Percentiles rank a stretch among this genome's conserved stretches.
Conservation (phyloP, 805 yeast genomes). For the Wickerhamomyces ciferrii region DNA sequence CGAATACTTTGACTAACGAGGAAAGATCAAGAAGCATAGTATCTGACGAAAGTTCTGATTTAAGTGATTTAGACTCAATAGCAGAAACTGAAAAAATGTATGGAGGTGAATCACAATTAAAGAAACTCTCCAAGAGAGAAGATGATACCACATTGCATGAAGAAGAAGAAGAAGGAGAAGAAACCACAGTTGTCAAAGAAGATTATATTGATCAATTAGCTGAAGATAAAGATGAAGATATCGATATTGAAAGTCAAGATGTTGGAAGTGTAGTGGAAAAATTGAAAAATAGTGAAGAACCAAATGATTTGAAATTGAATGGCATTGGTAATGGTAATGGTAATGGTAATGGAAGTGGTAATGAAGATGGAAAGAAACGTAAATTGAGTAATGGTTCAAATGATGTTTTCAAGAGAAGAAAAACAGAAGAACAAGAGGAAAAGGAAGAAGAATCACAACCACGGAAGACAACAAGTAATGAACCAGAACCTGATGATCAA, state of each 20-base stretch:
- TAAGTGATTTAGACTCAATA: conserved; percentile 67
- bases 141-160: conserved; percentile 18
- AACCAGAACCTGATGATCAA: too few relatives aligned
- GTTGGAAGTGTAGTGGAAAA: conserved; percentile 16
- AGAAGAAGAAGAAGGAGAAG: conserved; percentile 9
- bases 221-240: conserved; percentile 17
- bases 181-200: conserved; percentile 18
- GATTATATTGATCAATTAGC: conserved; percentile 15
- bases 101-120: conserved; percentile 32
- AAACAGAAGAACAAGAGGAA: conserved; percentile 13
- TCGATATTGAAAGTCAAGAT: conserved; percentile 15
- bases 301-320: conserved; percentile 5
- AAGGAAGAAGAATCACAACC: conserved; percentile 7
- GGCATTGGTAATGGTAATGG: conserved; percentile 20
- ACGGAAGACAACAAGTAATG: not conserved
- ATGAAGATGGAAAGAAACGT: conserved; percentile 17
- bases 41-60: conserved; percentile 32
- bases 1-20: not conserved
- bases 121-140: conserved; percentile 34
- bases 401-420: conserved; percentile 17
- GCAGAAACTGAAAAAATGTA: conserved; percentile 92
- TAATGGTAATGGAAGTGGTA: conserved; percentile 17
- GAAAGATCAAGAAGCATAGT: conserved; percentile 17
- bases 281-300: conserved; percentile 8
- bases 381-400: conserved; percentile 6